Evolutionary conservation across 2,329 filamentous ascomycete species (phyloP).

Genomic region (Cordyceps tenuipes): DNA sequence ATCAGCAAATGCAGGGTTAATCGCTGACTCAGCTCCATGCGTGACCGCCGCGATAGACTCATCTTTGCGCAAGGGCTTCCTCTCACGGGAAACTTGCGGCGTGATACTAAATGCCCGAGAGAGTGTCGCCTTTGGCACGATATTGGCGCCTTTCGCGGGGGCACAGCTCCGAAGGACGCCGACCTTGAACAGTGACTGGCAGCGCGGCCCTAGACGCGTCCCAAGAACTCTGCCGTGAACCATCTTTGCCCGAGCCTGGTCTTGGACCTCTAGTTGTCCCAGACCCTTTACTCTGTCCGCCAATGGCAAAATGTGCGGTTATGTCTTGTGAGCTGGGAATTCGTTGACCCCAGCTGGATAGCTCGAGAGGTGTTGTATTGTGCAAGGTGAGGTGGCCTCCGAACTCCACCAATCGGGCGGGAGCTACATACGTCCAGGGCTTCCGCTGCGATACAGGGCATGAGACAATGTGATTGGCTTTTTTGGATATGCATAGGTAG

Average conservation of each 20-base stretch:
- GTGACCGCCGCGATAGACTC: not conserved
- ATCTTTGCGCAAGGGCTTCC: not conserved
- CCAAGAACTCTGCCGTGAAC: not conserved
- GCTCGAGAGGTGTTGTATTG: not conserved
- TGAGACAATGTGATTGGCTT: not conserved
- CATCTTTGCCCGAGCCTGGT: not conserved
- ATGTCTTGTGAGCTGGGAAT: not conserved
- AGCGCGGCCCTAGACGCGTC: not conserved
- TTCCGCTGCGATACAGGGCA: not conserved
- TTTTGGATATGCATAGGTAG: not conserved
- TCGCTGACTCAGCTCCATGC: not conserved
- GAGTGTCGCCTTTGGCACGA: not conserved
- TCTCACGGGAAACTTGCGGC: not conserved
- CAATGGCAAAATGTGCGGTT: not conserved
- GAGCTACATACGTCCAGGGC: not conserved
- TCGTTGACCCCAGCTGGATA: not conserved
- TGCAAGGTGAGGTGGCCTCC: not conserved
- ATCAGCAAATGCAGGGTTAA: constrained; percentile 1
- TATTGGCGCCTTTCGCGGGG: not conserved
- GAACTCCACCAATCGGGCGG: constrained; percentile 4
- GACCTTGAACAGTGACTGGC: not conserved
- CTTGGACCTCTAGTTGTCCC: not conserved
- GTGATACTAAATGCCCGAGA: not conserved
- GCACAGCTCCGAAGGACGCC: not conserved
- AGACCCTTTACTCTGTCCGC: not conserved